Evolutionary conservation across 2,329 filamentous ascomycete species (phyloP), one percentile per base, ranked within the genome.

Genomic region (Aureobasidium lini): DNA sequence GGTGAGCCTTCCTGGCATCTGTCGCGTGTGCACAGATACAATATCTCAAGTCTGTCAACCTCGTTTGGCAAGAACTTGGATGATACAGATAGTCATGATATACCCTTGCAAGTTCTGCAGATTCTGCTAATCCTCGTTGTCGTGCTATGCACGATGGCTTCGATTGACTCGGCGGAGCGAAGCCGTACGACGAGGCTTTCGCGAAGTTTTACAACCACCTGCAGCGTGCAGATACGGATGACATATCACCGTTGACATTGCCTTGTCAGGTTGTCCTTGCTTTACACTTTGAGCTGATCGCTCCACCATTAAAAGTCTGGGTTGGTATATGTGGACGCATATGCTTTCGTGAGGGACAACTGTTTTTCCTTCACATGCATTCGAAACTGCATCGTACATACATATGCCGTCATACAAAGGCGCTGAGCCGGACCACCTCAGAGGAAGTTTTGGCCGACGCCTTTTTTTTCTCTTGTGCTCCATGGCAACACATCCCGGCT

Each of bases 361-460:
- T 28, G 39, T 56, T 37, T 56, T 40, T 42, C 13, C 52, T 46
- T 56, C 40, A 36, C 52, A 56, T 56, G 52, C 52, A 44, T 43
- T 23, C 28, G 2, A 32, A 28, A 34, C 50, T 56, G 40, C 39
- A 23, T 8, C 42, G 23, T 44, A 23, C 42, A 28, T 28, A 23
- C 23, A 49, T 49, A 56, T 56, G 52, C 52, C 52, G 52, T 56
- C 52, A 56, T 56, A 56, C 52, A 37, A 46, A 31, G 50, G 37
- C 37, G 37, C 49, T 28, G 49, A 23, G 28, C 37, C 28, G 39
- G 6, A 56, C 29, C 52, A 44, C 29, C 34, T 16, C 18, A 36
- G 16, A 36, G 40, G 39, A 56, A 46, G 39, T 36, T 56, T 46
- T 56, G 29, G 40, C 50, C 52, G 52, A 46, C 52, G 40, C 40